Evolutionary conservation across 139 green algal species (phyloP), one percentile per base, ranked within the genome.

Genomic region (Tetraselmis striata): DNA sequence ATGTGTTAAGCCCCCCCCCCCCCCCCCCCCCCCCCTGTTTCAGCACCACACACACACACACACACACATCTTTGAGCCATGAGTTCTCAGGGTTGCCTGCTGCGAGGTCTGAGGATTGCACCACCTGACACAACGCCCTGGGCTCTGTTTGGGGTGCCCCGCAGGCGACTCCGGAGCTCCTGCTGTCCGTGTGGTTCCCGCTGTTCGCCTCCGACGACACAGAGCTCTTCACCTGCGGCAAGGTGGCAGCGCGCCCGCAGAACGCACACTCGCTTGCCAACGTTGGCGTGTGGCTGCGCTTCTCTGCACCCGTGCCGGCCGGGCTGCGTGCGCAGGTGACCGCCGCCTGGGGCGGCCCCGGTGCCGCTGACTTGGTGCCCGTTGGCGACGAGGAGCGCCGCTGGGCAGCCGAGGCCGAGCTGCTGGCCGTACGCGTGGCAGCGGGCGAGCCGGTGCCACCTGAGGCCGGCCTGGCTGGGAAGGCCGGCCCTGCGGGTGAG

Each of bases 231-330:
- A 89, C 83, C 81, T 86, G 58, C 28, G 45, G 81, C 31, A 87
- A 89, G 77, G n/a, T 94, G 18, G 84, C 86, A 0, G 31, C 85
- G 75, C 84, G 88, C 28, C 87, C 87, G 78, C 83, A 80, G 77
- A 92, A 91, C 75, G 80, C 88, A 0, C 85, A 85, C 59, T 79
- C 88, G 27, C 67, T 91, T 27, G 79, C 90, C 77, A 94, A 94
- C 81, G 85, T 76, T 0, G 87, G 85, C 1, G 23, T 89, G 26
- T 30, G 27, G 22, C 27, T 92, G 18, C 31, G 76, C 80, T 67
- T 1, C 28, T 2, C 23, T 26, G 75, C 27, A 30, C 59, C 22
- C 0, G n/a, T 29, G 77, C 31, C 82, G 32, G 81, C 2, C 22
- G 28, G 11, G 1, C 81, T 74, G 24, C 30, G 81, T 2, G 59